These are phyloP conservation scores for Ambrosiella cleistominuta DNA, from an alignment of 2,329 filamentous ascomycete genomes.

Conservation along the genomic window DNA sequence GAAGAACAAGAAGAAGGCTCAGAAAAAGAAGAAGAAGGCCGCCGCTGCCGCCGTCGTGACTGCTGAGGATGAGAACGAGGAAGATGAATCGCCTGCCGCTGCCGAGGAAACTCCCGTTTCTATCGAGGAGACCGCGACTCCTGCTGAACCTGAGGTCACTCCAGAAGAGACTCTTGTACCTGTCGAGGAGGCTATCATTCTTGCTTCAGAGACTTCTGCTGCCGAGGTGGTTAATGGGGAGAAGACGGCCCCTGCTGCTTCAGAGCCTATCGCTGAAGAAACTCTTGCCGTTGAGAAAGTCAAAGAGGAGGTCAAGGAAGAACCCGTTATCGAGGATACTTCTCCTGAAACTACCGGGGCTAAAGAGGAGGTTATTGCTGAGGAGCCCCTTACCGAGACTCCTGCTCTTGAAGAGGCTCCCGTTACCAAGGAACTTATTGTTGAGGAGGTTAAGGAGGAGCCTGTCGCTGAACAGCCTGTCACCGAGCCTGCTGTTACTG, in stretches of 20 bases:
- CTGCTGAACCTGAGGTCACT: constrained; percentile 4
- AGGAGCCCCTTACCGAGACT: neutral
- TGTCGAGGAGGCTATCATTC: neutral
- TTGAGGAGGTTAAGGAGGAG: constrained; percentile 48
- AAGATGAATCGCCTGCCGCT: constrained; percentile 18
- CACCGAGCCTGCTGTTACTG: constrained; percentile 61
- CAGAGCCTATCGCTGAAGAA: neutral
- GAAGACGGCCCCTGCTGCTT: constrained; percentile 41
- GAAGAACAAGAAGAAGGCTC: constrained; percentile 23
- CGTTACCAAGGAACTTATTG: constrained; percentile 51
- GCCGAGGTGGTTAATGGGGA: neutral
- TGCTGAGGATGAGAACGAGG: constrained; percentile 7
- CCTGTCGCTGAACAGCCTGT: constrained; percentile 51
- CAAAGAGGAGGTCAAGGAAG: neutral
- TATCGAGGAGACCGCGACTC: neutral
- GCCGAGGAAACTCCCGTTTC: neutral
- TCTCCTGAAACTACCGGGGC: no score
- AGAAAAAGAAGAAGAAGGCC: constrained; percentile 15
- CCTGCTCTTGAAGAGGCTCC: constrained; percentile 24
- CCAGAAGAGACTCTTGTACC: constrained; percentile 1
- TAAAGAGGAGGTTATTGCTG: neutral
- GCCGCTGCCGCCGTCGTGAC: constrained; percentile 4
- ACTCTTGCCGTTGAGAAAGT: constrained; percentile 6
- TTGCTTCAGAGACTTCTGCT: constrained; percentile 1
- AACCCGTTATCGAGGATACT: neutral